phyloP scores from a whole-genome alignment of 176 grass and related monocot species.

The Paspalum vaginatum region DNA sequence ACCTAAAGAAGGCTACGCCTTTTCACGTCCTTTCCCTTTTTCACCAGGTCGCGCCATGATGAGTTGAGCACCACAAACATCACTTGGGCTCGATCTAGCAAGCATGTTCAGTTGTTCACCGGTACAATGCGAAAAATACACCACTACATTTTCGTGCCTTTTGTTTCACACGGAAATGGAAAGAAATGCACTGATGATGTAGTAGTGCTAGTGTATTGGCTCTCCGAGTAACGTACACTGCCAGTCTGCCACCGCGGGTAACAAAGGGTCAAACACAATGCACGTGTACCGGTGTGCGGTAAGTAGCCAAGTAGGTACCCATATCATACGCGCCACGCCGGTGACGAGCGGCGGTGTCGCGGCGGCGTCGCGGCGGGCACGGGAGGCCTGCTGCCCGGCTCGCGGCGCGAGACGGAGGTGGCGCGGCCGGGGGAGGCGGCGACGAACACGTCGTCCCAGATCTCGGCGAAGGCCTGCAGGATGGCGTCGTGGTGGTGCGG shows the following conservation, averaged over 20 bases:
- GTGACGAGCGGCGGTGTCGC: slow-evolving; percentile 34
- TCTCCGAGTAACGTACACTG: not conserved
- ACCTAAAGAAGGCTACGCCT: not conserved
- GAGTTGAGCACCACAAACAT: not conserved
- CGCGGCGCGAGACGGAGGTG: not conserved
- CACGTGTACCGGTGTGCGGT: too few species aligned
- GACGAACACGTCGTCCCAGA: slow-evolving; percentile 73
- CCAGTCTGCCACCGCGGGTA: not conserved
- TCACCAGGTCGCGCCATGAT: slow-evolving; percentile 4
- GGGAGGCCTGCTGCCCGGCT: not conserved
- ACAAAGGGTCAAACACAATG: not conserved
- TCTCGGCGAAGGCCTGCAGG: slow-evolving; percentile 68
- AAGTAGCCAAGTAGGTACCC: not conserved
- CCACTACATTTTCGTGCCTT: not conserved
- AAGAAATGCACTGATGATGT: not conserved
- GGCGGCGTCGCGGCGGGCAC: slow-evolving; percentile 37
- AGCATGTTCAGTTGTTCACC: too few species aligned
- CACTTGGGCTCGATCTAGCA: not conserved
- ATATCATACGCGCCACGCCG: slow-evolving; percentile 44
- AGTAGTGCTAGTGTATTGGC: not conserved
- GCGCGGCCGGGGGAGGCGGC: slow-evolving; percentile 7
- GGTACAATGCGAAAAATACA: not conserved
- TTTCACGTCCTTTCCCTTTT: slow-evolving; percentile 13
- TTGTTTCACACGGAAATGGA: not conserved
- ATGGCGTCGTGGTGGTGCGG: slow-evolving; percentile 70